A percentile compares a stretch with the other conserved stretches of the same genome.
Conservation (phyloP, 306 rosid genomes). For the Inga leiocalycina region DNA sequence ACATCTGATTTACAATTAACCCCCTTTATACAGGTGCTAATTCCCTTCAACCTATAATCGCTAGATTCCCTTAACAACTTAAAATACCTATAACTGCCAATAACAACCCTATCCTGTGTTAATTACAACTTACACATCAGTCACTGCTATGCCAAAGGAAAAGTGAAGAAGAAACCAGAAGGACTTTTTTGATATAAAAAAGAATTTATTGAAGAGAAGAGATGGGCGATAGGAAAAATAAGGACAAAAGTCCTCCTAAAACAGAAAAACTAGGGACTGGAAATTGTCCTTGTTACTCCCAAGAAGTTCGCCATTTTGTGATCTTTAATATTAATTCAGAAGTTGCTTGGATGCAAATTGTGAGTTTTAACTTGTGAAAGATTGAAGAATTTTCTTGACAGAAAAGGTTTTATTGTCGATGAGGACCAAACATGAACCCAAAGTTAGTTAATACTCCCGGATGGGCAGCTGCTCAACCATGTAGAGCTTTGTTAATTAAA, state of each 20-base stretch:
- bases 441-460: neutral
- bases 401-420: neutral
- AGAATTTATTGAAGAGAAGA: neutral
- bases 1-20: no score
- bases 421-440: neutral
- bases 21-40: no score
- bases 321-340: neutral
- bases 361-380: neutral
- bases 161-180: slow-evolving; percentile 1
- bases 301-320: neutral
- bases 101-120: no score
- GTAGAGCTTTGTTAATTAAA: slow-evolving; percentile 7
- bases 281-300: slow-evolving; percentile 1
- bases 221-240: neutral
- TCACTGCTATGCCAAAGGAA: neutral
- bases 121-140: no score
- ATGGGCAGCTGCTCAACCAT: neutral
- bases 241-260: neutral
- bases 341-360: slow-evolving; percentile 10
- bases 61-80: no score
- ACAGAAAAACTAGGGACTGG: neutral
- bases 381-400: neutral
- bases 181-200: neutral
- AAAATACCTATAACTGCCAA: no score
- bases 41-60: no score